A percentile compares a stretch with the other conserved stretches of the same genome.
Evolutionary conservation across 2,329 filamentous ascomycete genomes (phyloP).

Genomic region (Pestalotiopsis sp.): DNA sequence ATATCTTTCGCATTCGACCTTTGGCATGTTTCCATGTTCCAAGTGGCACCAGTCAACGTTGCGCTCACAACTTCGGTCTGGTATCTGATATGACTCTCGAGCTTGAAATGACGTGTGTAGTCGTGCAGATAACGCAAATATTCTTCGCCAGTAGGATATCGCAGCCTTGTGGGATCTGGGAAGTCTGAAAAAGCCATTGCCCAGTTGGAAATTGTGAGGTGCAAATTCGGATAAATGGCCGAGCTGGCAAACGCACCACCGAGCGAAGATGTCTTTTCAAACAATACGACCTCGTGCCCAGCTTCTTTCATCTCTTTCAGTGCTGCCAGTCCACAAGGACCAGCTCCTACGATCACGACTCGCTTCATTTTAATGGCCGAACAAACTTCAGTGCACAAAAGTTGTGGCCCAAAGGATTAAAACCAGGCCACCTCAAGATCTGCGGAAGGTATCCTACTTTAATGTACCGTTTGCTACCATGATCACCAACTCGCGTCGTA

Average conservation of each 20-base stretch:
- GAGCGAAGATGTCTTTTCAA: not conserved
- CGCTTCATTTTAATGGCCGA: constrained; percentile 4
- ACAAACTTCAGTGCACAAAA: not conserved
- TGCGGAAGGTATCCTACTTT: not conserved
- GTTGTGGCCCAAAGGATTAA: not conserved
- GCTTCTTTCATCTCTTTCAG: constrained; percentile 4
- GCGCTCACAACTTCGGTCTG: not conserved
- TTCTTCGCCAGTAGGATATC: constrained; percentile 1
- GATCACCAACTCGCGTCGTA: not conserved
- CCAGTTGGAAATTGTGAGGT: constrained; percentile 9
- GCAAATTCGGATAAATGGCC: constrained; percentile 3
- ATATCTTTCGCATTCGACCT: not conserved
- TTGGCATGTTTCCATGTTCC: not conserved
- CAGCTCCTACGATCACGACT: constrained; percentile 1
- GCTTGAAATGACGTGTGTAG: not conserved
- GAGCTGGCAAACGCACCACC: not conserved
- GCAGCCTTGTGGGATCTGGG: not conserved
- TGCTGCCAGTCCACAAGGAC: not conserved
- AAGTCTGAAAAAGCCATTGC: constrained; percentile 9
- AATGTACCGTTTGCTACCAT: not conserved
- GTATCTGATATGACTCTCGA: constrained; percentile 4
- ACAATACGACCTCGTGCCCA: not conserved
- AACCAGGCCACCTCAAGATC: not conserved
- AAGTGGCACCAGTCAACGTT: not conserved
- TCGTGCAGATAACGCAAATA: not conserved